Evolutionary conservation across 805 yeast genomes (phyloP).

Genomic region (Pichia cephalocereana): DNA sequence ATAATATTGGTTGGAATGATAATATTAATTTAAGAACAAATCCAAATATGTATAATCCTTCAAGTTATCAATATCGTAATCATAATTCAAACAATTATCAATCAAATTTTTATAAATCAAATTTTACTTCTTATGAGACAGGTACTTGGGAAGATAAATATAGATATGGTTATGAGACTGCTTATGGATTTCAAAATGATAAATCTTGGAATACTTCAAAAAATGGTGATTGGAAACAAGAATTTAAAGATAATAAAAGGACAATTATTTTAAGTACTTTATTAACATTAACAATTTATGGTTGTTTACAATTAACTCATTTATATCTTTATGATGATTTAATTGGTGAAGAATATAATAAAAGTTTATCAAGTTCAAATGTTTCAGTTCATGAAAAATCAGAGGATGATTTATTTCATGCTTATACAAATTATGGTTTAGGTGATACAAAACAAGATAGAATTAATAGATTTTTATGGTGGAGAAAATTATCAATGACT

Average conservation of each 20-base stretch:
- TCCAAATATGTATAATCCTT: slow-evolving; percentile 15
- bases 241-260: slow-evolving; percentile 20
- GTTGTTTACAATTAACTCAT: slow-evolving; percentile 24
- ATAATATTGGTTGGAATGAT: slow-evolving; percentile 37
- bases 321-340: slow-evolving; percentile 23
- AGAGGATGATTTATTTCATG: slow-evolving; percentile 31
- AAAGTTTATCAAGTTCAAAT: slow-evolving; percentile 12
- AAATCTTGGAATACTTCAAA: slow-evolving; percentile 19
- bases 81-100: background rate
- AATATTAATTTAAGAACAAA: slow-evolving; percentile 14
- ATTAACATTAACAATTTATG: slow-evolving; percentile 20
- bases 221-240: slow-evolving; percentile 20
- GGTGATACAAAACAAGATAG: slow-evolving; percentile 42
- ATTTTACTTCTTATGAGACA: slow-evolving; percentile 11
- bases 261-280: slow-evolving; percentile 20
- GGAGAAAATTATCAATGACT: slow-evolving; percentile 28
- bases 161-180: slow-evolving; percentile 10
- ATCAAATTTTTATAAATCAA: background rate
- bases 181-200: slow-evolving; percentile 22
- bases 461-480: slow-evolving; percentile 50
- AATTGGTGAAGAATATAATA: slow-evolving; percentile 22
- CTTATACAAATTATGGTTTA: slow-evolving; percentile 43
- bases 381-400: slow-evolving; percentile 30
- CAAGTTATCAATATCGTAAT: slow-evolving; percentile 10
- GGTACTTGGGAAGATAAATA: slow-evolving; percentile 27